Base-by-base conservation (phyloP, 2,329 filamentous ascomycete species). In the Neoscytalidium dimidiatum region DNA sequence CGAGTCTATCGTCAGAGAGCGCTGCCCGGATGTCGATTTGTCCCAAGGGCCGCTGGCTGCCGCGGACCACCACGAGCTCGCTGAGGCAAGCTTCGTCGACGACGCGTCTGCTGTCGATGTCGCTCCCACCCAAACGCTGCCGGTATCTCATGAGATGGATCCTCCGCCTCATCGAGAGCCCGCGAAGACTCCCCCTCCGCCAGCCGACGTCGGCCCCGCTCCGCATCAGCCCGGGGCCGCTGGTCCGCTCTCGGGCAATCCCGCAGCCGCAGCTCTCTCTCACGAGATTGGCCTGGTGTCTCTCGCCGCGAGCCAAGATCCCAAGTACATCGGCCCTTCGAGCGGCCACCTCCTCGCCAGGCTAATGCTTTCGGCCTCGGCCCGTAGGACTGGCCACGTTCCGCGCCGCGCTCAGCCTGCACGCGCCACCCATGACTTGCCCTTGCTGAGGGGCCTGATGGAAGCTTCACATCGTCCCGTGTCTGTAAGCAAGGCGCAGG, bases 201-300 rank as follows among this genome's bases (percentile, higher is more conserved):
- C 38, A 14, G 38, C 9, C 13, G 9, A 1, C 38, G 13, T 41
- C 43, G 19, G 19, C 14, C 21, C 43, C 4, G 4, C 43, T 9
- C 43, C 17, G 43, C 43, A 7, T n/a, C 43, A 21, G 0, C 43
- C n/a, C 8, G 14, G 17, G 14, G 14, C 17, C 9, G n/a, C 9
- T 8, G 43, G 11, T 33, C 11, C 21, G 43, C 4, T n/a, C 14
- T n/a, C 1, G 1, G 9, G 13, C 1, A 29, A 21, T 3, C 31
- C 28, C 17, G 17, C 28, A 31, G 21, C 4, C 19, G 6, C 43
- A 7, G 43, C n/a, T 11, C 68, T 80, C 2, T 79, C 81, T 1
- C 83, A 86, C 66, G 82, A 86, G 66, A 84, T 86, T 17, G 84
- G 84, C 0, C 69, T 86, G n/a, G 78, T 86, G 0, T 84, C 84